Base-by-base conservation (phyloP, 2,329 filamentous ascomycete genomes). In the Scytalidium sp. region DNA sequence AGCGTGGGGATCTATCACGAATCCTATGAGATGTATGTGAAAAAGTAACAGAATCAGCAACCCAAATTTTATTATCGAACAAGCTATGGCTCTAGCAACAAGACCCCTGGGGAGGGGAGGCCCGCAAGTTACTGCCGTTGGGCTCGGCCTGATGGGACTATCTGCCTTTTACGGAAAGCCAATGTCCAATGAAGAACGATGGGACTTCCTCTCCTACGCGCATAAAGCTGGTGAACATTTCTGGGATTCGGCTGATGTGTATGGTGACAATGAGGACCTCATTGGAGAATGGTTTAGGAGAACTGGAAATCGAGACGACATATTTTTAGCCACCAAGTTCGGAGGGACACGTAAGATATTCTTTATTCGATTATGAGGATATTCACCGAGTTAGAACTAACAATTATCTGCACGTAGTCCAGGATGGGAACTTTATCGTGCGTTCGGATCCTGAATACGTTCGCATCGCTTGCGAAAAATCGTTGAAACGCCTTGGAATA, bases 311-410 rank as follows among this genome's bases (percentile, higher is more conserved):
- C 64, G 71, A 1, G 53, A 71, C 20, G 59, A 76, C 36, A 70
- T 79, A 54, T 76, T 79, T 56, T 62, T 79, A 2, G 72, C 72
- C 2, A 75, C 73, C 20, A 79, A 79, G 50, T 78, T 76, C 27
- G 41, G 21, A 39, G 22, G 15, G n/a, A 11, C n/a, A 39, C 8
- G 25, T 29, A 7, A 29, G 25, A 8, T 13, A 29, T 8, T 13
- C 13, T 13, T 29, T n/a, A n/a, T 20, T 23, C 22, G 27, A 23
- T 20, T 20, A n/a, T 21, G 44, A 2, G 20, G 5, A 70, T 3
- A 43, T 75, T 29, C 62, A 58, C 23, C 55, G 74, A 54, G 62
- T 66, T 57, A 55, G 60, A 29, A 8, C 25, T 29, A 29, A 29
- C 13, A 13, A 29, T 29, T 29, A 29, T 7, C 13, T 29, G 13